Evolutionary conservation across 208 protist genomes (phyloP).

Genomic region (Tetramitus jugosus): DNA sequence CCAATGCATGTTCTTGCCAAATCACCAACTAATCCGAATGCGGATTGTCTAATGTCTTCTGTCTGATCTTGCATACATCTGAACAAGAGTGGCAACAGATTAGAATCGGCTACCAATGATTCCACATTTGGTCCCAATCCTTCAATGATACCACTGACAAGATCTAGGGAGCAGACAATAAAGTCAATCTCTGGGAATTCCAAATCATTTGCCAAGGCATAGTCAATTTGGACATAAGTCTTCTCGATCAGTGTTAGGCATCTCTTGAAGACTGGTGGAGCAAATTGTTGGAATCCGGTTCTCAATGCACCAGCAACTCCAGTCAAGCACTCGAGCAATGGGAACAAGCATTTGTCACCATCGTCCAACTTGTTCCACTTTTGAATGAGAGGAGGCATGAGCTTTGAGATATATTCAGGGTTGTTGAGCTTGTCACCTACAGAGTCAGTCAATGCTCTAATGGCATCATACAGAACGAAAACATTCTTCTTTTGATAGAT

Average conservation of each 20-base stretch:
- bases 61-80: constrained; percentile 25
- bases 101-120: constrained; percentile 32
- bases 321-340: constrained; percentile 45
- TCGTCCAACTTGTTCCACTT: constrained; percentile 36
- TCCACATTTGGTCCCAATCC: constrained; percentile 44
- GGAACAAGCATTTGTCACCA: constrained; percentile 36
- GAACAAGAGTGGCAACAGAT: constrained; percentile 42
- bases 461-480: constrained; percentile 46
- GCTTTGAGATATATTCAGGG: not conserved
- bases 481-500: constrained; percentile 44
- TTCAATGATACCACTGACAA: constrained; percentile 55
- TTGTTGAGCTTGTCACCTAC: constrained; percentile 26
- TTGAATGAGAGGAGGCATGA: constrained; percentile 14
- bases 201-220: not conserved
- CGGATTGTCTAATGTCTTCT: constrained; percentile 50
- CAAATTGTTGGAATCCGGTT: constrained; percentile 35
- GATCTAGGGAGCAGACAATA: constrained; percentile 57
- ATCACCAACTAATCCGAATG: constrained; percentile 64
- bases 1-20: constrained; percentile 44
- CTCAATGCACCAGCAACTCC: constrained; percentile 36
- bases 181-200: constrained; percentile 51
- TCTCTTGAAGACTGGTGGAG: constrained; percentile 27
- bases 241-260: constrained; percentile 33
- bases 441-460: constrained; percentile 36
- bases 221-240: not conserved